Evolutionary conservation across 306 rosid genomes (phyloP).

Genomic region (Cicer arietinum): DNA sequence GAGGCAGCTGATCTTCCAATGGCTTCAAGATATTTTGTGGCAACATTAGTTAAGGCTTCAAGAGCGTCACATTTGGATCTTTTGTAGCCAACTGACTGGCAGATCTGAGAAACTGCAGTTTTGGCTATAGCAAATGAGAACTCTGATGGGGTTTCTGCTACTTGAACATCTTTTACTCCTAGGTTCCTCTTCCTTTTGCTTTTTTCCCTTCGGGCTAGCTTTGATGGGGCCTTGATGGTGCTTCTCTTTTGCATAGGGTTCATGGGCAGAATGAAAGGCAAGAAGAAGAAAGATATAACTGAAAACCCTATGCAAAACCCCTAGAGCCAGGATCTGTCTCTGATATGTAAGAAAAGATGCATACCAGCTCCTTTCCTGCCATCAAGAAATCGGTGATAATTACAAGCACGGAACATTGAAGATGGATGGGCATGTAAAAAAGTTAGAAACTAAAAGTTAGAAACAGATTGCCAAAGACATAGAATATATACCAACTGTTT

Average conservation of each 20-base stretch:
- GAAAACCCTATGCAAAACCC: conserved; percentile 35
- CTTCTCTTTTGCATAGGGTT: conserved; percentile 39
- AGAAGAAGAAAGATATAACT: conserved; percentile 19
- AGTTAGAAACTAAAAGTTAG: neutral
- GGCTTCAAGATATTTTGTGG: conserved; percentile 55
- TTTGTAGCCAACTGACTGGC: conserved; percentile 64
- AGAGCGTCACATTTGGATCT: conserved; percentile 53
- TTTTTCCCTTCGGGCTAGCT: conserved; percentile 37
- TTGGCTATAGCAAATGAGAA: conserved; percentile 59
- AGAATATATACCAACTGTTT: conserved; percentile 1
- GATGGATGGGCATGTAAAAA: neutral
- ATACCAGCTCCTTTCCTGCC: conserved; percentile 44
- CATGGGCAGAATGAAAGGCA: conserved; percentile 28
- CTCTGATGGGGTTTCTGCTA: conserved; percentile 55
- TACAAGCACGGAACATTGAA: neutral
- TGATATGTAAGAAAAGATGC: conserved; percentile 27
- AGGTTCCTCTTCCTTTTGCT: conserved; percentile 40
- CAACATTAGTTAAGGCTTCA: conserved; percentile 62
- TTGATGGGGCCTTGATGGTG: conserved; percentile 32
- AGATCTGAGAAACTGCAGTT: conserved; percentile 73
- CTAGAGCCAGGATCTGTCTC: conserved; percentile 15
- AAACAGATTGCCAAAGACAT: neutral
- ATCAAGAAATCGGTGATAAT: neutral
- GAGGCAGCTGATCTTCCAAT: conserved; percentile 56
- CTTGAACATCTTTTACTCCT: conserved; percentile 19